These are phyloP conservation scores for Chaetothyriales sp. DNA, from an alignment of 2,329 filamentous ascomycete species.

Conservation along the genomic window DNA sequence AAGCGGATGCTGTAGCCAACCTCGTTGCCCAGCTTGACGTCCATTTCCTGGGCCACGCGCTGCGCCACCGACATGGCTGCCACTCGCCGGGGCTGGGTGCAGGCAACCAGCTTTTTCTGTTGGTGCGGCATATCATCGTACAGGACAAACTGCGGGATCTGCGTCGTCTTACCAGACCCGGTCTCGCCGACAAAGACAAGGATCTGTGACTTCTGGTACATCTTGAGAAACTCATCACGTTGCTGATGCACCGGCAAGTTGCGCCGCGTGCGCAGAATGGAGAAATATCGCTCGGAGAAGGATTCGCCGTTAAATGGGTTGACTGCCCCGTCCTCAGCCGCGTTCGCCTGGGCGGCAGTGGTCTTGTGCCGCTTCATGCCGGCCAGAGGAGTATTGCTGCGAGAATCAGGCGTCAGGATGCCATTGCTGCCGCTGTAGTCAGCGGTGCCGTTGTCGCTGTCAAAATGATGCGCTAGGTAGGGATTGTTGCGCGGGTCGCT, in stretches of 20 bases:
- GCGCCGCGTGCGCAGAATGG: constrained; percentile 69
- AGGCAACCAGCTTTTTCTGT: constrained; percentile 79
- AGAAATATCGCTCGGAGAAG: constrained; percentile 74
- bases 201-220: constrained; percentile 89
- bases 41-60: constrained; percentile 93
- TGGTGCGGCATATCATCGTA: constrained; percentile 88
- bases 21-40: constrained; percentile 80
- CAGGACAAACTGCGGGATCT: constrained; percentile 96
- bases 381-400: constrained; percentile 38
- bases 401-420: constrained; percentile 22
- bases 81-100: constrained; percentile 93
- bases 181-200: constrained; percentile 98
- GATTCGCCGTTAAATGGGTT: constrained; percentile 74
- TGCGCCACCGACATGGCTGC: constrained; percentile 97
- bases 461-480: constrained; percentile 82
- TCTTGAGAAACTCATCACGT: constrained; percentile 78
- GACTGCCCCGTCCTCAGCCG: constrained; percentile 61
- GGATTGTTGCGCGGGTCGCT: constrained; percentile 53
- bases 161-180: constrained; percentile 96
- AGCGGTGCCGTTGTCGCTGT: constrained; percentile 27
- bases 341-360: constrained; percentile 57
- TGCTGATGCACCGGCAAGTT: constrained; percentile 86
- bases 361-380: constrained; percentile 64
- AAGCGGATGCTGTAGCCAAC: constrained; percentile 99
- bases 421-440: constrained; percentile 21